Base-by-base conservation (phyloP, 352 stramenopile genomes). In the Aphanomyces euteiches region DNA sequence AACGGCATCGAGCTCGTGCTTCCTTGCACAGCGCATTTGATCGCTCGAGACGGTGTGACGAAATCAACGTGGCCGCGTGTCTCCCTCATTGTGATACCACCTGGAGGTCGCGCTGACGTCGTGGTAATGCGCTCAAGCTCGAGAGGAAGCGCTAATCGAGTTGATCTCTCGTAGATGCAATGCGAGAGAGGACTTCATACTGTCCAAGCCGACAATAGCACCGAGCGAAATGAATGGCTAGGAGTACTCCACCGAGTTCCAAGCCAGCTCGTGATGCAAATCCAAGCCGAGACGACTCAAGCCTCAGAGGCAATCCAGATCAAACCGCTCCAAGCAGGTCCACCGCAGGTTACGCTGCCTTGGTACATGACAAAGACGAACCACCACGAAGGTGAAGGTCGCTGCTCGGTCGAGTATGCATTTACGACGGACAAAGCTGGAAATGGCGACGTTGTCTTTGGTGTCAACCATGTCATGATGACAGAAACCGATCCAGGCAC, bases 11-110 rank as follows among this genome's bases (percentile, higher is more conserved):
- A 93, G 72, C 67, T 93, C 12, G 77, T 76, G 17, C 84, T 78
- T 13, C 75, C 68, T 4, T 93, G 85, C 56, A 75, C 79, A 37
- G 63, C 90, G 53, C 68, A 82, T 57, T 78, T 93, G 47, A 56
- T 93, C 4, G 81, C 82, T 12, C 85, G 86, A 73, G 85, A 93
- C 66, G 82, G 85, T 13, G 83, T 93, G 59, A 91, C 89, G 67
- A 80, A 81, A 56, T 61, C 69, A 15, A 73, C 74, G 45, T 83
- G 83, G 1, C 76, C 68, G 47, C 48, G 75, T 34, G 83, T 83
- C 48, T 54, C 75, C 0, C 83, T 88, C 13, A 67, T 93, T 34
- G 76, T 93, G 21, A 73, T 93, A 34, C 81, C 84, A 6, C 83
- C 85, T 2, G 85, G 85, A 5, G 81, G 85, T 39, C 78, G 85